phyloP scores from a whole-genome alignment of 2,329 filamentous ascomycete species.

The Arthrobotrys megalospora region DNA sequence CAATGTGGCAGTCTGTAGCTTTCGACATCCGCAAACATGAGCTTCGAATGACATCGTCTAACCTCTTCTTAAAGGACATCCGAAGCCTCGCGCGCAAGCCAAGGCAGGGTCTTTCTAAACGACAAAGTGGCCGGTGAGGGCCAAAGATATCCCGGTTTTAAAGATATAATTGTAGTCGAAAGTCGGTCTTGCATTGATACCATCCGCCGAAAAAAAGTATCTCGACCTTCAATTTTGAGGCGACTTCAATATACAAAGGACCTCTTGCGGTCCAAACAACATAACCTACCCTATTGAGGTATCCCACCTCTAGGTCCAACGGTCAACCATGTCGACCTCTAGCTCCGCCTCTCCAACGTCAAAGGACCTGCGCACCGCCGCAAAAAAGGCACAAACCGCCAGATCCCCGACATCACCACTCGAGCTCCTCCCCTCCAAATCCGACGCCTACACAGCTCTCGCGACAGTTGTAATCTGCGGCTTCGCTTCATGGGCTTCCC shows the following conservation, averaged over 20 bases:
- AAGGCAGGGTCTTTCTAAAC: slow-evolving; percentile 24
- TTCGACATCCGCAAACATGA: slow-evolving; percentile 38
- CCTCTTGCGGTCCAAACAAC: slow-evolving; percentile 46
- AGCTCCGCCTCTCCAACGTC: slow-evolving; percentile 45
- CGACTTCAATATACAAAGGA: slow-evolving; percentile 35
- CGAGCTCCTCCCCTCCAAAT: slow-evolving; percentile 41
- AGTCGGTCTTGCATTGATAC: neutral
- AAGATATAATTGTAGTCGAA: slow-evolving; percentile 4
- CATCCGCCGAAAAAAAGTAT: neutral
- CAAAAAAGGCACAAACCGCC: slow-evolving; percentile 44
- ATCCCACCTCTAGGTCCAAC: slow-evolving; percentile 3
- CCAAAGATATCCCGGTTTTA: neutral
- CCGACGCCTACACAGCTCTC: slow-evolving; percentile 45
- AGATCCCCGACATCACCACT: slow-evolving; percentile 13
- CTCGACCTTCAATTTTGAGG: slow-evolving; percentile 4
- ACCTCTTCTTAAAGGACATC: slow-evolving; percentile 11
- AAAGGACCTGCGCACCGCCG: slow-evolving; percentile 40
- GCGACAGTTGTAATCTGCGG: slow-evolving; percentile 64
- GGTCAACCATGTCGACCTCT: slow-evolving; percentile 41
- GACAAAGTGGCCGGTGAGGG: slow-evolving; percentile 45
- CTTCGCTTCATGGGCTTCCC: slow-evolving; percentile 78
- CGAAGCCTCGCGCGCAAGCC: slow-evolving; percentile 26
- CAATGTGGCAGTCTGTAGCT: slow-evolving; percentile 48
- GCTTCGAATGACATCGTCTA: slow-evolving; percentile 13
- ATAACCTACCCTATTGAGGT: slow-evolving; percentile 41